Conservation (phyloP, 768 basidiomycete species). For the Suillus hirtellus region DNA sequence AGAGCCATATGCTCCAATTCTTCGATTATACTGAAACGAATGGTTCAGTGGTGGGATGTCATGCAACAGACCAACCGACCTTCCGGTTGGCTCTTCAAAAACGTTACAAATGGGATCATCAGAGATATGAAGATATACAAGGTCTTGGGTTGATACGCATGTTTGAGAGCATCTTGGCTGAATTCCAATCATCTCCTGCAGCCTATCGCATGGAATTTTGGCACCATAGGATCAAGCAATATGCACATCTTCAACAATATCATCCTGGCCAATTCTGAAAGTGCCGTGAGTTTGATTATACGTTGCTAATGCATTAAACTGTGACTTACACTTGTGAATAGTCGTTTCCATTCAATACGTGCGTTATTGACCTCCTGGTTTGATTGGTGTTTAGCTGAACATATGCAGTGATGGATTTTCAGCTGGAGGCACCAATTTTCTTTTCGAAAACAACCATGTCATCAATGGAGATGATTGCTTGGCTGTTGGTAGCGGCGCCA, state of each 20-base stretch:
- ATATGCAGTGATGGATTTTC: constrained; percentile 42
- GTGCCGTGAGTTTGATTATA: constrained; percentile 13
- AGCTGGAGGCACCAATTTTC: constrained; percentile 54
- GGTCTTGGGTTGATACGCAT: constrained; percentile 27
- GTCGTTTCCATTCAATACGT: constrained; percentile 67
- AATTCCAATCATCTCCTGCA: constrained; percentile 19
- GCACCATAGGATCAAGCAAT: constrained; percentile 48
- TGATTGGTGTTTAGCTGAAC: background rate
- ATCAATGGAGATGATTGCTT: constrained; percentile 65
- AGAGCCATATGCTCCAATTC: constrained; percentile 11
- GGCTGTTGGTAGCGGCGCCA: constrained; percentile 56
- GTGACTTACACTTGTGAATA: constrained; percentile 18
- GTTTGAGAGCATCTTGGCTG: background rate
- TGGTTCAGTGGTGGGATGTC: constrained; percentile 57
- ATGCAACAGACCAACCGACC: constrained; percentile 54
- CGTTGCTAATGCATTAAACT: background rate
- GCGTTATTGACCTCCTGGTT: constrained; percentile 21
- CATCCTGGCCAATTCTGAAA: constrained; percentile 54
- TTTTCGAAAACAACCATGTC: constrained; percentile 60
- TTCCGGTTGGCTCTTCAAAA: constrained; percentile 53
- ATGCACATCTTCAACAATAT: constrained; percentile 55
- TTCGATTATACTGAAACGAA: too few species aligned
- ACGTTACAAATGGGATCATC: constrained; percentile 55
- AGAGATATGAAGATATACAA: constrained; percentile 59
- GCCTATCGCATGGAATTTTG: constrained; percentile 63